Percentiles rank a stretch among this genome's conserved stretches.
These are phyloP conservation scores for Penicillium expansum DNA, from an alignment of 2,329 filamentous ascomycete genomes.

Conservation along the genomic window DNA sequence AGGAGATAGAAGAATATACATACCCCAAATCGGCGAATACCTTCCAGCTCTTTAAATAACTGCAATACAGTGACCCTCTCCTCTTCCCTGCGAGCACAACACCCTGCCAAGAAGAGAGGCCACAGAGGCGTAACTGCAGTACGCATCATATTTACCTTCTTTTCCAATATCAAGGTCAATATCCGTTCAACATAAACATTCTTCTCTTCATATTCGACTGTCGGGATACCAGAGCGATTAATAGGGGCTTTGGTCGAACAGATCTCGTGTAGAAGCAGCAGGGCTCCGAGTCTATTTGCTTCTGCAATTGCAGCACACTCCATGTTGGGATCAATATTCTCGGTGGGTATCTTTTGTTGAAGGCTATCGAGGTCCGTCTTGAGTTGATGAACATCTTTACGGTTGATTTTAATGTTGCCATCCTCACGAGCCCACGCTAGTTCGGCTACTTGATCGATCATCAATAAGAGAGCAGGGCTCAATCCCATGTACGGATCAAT, in stretches of 20 bases:
- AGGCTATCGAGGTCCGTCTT: conserved; percentile 11
- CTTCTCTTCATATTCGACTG: conserved; percentile 2
- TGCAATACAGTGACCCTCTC: conserved; percentile 23
- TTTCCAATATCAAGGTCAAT: conserved; percentile 16
- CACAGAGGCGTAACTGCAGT: conserved; percentile 27
- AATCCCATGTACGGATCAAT: conserved; percentile 30
- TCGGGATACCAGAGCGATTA: not conserved
- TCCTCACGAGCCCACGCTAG: conserved; percentile 15
- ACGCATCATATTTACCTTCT: conserved; percentile 21
- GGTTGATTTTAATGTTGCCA: not conserved
- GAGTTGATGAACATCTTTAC: not conserved
- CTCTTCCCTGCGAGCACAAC: conserved; percentile 23
- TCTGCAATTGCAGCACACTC: conserved; percentile 26
- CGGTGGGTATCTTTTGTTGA: conserved; percentile 11
- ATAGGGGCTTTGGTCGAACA: conserved; percentile 5
- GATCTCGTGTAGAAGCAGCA: conserved; percentile 24
- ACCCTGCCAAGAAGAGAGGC: conserved; percentile 30
- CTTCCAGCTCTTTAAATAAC: conserved; percentile 23
- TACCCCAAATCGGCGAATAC: conserved; percentile 26
- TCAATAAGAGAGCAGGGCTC: conserved; percentile 22
- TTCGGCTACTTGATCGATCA: conserved; percentile 24
- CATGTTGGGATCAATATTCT: conserved; percentile 5
- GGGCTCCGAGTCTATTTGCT: conserved; percentile 23
- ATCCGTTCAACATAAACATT: conserved; percentile 16
- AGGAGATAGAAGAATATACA: not conserved